Percentiles rank a stretch among this genome's conserved stretches.
These are phyloP conservation scores for Ciborinia camelliae DNA, from an alignment of 2,329 filamentous ascomycete genomes.

Conservation along the genomic window DNA sequence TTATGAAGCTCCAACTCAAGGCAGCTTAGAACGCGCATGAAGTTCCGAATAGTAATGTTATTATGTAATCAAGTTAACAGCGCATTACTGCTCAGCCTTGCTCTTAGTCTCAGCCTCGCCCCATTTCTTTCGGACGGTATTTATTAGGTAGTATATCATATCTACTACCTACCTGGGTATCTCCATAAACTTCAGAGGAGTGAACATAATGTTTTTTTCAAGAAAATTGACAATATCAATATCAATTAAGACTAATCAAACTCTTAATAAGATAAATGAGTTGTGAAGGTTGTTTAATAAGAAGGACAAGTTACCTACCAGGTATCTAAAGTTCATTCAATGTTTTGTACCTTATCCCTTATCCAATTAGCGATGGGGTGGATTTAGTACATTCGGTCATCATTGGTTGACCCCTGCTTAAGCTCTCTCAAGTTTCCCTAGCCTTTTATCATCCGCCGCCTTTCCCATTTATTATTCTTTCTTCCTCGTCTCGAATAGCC, in stretches of 20 bases:
- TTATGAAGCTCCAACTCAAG: slow-evolving; percentile 23
- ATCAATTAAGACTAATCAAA: no score
- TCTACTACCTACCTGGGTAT: no score
- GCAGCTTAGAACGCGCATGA: slow-evolving; percentile 23
- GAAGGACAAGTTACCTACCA: not conserved
- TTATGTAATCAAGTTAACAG: slow-evolving; percentile 9
- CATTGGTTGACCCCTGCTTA: slow-evolving; percentile 12
- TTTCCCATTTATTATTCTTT: slow-evolving; percentile 5
- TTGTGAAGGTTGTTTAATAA: not conserved
- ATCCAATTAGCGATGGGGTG: not conserved
- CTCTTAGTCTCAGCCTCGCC: not conserved
- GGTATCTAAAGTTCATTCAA: no score
- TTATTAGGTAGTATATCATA: no score
- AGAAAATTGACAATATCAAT: no score
- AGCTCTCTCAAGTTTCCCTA: slow-evolving; percentile 13
- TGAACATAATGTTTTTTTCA: no score
- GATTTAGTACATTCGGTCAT: slow-evolving; percentile 12
- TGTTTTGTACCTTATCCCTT: not conserved
- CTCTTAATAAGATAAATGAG: no score
- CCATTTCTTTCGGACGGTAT: no score
- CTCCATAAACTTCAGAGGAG: no score
- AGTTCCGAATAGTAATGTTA: not conserved
- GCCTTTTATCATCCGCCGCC: slow-evolving; percentile 2
- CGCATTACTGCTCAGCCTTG: slow-evolving; percentile 16
- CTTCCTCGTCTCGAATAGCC: not conserved